Base-by-base conservation (phyloP, 176 grass and related monocot genomes). In the Coix lacrymajobi region DNA sequence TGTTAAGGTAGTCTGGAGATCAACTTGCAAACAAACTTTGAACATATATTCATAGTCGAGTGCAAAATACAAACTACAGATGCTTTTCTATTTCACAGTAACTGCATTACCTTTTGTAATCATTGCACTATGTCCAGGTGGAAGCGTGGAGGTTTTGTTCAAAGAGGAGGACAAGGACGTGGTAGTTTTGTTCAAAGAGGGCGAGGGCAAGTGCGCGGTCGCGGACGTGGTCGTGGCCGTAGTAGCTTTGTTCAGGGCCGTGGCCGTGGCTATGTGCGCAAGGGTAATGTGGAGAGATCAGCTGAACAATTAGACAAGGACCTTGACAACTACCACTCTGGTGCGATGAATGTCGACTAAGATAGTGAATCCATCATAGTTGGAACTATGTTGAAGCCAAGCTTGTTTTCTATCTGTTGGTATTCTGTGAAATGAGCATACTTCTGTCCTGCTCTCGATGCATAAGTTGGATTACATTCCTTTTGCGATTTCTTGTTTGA, bases 261-360 rank as follows among this genome's bases (percentile, higher is more conserved):
- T 48, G 91, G 91, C 0, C 91, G 83, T 73, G 94, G 83, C 20
- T 91, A 86, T 26, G 91, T 84, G 60, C 46, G 45, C 29, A 93
- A 82, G 85, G 89, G 58, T 33, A 69, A 70, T 57, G 44, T 52
- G 11, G 80, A 65, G 11, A 99, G 93, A 90, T 96, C 96, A 15
- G 89, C 83, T 0, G 85, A 83, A 13, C 87, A 99, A 31, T 82
- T 96, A 83, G 96, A 99, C 76, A 95, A 96, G 89, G 96, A 99
- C 56, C 87, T 94, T 54, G 96, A 99, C 25, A 93, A 26, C 73
- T 99, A 96, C 83, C 91, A 96, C 68, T 88, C 87, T 9, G 76
- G 88, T 20, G 85, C 58, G 12, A 99, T 96, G 93, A 84, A 99
- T 83, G 87, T 90, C 10, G 90, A 87, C 64, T 92, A 81, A 54